These are phyloP conservation scores for Coemansia sp. DNA, from an alignment of 192 early-diverging fungal species.

Conservation along the genomic window DNA sequence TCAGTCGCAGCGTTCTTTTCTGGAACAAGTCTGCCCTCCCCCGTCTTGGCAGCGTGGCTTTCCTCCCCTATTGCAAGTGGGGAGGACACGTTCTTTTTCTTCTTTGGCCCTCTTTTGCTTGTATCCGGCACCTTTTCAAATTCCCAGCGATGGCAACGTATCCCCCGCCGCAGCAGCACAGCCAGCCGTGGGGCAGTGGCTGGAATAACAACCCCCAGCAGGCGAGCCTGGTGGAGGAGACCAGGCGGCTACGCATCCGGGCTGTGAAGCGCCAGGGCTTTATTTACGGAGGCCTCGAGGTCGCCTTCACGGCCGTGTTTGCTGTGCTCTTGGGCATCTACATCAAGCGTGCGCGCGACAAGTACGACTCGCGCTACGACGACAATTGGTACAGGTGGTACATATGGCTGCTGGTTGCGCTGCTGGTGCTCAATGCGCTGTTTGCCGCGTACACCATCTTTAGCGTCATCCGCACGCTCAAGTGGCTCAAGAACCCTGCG, in stretches of 20 bases:
- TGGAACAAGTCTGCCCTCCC: no score
- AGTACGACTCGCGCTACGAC: conserved; percentile 6
- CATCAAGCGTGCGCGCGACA: conserved; percentile 17
- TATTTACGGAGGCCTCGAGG: conserved; percentile 28
- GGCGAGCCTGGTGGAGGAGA: conserved; percentile 24
- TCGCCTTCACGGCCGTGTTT: conserved; percentile 31
- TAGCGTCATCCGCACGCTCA: conserved; percentile 13
- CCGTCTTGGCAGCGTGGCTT: neutral
- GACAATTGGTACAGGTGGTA: conserved; percentile 41
- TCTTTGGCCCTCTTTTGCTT: neutral
- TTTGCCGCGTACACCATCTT: conserved; percentile 28
- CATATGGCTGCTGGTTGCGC: conserved; percentile 39
- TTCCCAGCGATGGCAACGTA: conserved; percentile 4
- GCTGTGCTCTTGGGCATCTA: conserved; percentile 36
- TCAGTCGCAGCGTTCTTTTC: neutral
- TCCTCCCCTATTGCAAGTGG: neutral
- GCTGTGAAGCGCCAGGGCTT: conserved; percentile 17
- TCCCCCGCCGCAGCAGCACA: conserved; percentile 28
- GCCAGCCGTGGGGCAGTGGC: no score
- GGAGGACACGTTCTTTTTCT: neutral
- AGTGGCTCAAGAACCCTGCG: conserved; percentile 27
- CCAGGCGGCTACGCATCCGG: conserved; percentile 17
- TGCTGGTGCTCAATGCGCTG: conserved; percentile 38
- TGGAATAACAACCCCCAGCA: conserved; percentile 5
- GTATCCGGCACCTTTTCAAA: neutral